phyloP scores from a whole-genome alignment of 2,329 filamentous ascomycete genomes.

The Gnomoniopsis smithogilvyi region DNA sequence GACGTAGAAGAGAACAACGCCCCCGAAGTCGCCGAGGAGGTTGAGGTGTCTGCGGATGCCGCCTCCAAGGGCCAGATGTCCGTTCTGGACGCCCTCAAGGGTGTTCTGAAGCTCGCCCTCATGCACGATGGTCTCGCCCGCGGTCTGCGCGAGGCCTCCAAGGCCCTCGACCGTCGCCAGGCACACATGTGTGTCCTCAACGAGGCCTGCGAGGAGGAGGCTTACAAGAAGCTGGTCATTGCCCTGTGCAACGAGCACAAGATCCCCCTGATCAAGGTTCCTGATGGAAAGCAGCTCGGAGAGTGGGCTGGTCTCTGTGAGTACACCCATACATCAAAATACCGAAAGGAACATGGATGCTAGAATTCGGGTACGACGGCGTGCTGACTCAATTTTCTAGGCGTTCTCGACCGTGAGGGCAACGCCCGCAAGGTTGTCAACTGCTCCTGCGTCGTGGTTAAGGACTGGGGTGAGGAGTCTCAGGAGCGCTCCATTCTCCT shows the following conservation, averaged over 20 bases:
- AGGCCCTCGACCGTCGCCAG: conserved; percentile 97
- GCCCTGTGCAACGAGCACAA: conserved; percentile 99
- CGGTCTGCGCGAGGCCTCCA: conserved; percentile 96
- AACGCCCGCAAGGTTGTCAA: conserved; percentile 99
- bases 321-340: conserved; percentile 39
- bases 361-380: neutral
- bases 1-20: conserved; percentile 99
- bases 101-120: conserved; percentile 95
- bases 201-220: conserved; percentile 99
- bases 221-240: conserved; percentile 99
- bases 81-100: conserved; percentile 97
- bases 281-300: conserved; percentile 98
- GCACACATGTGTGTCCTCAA: conserved; percentile 99
- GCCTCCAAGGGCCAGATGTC: conserved; percentile 90
- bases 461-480: conserved; percentile 99
- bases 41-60: conserved; percentile 93
- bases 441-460: conserved; percentile 99
- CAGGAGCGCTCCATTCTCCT: conserved; percentile 98
- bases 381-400: conserved; percentile 41
- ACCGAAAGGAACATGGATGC: neutral
- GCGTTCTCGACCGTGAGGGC: conserved; percentile 97
- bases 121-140: conserved; percentile 99
- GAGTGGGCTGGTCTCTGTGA: conserved; percentile 99
- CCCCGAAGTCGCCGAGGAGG: conserved; percentile 81
- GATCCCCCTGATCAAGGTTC: conserved; percentile 99